phyloP scores from a whole-genome alignment of 2,329 filamentous ascomycete genomes.

The Fusarium sp. region DNA sequence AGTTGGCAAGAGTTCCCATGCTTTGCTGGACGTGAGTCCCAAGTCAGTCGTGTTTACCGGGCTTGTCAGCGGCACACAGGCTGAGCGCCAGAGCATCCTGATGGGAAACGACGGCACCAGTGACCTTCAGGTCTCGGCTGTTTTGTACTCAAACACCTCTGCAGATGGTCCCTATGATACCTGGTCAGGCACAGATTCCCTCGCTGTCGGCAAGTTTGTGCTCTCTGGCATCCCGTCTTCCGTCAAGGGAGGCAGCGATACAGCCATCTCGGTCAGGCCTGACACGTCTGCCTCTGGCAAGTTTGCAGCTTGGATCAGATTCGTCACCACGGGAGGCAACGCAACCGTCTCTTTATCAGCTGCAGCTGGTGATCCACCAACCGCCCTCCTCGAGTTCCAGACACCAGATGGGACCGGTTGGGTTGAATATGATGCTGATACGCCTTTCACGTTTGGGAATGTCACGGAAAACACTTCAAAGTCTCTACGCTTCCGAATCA shows the following conservation, averaged over 20 bases:
- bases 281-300: constrained; percentile 57
- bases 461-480: constrained; percentile 61
- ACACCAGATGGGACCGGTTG: constrained; percentile 59
- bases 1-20: constrained; percentile 55
- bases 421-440: constrained; percentile 55
- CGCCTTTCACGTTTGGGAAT: constrained; percentile 63
- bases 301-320: constrained; percentile 58
- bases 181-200: constrained; percentile 49
- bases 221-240: constrained; percentile 57
- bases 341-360: constrained; percentile 59
- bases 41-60: constrained; percentile 59
- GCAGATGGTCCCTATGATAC: constrained; percentile 57
- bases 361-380: constrained; percentile 58
- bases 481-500: constrained; percentile 61
- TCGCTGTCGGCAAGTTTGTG: constrained; percentile 58
- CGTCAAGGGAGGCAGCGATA: constrained; percentile 52
- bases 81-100: constrained; percentile 55
- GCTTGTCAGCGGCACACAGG: constrained; percentile 55
- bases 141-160: constrained; percentile 55
- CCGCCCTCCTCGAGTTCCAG: constrained; percentile 64
- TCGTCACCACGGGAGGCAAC: constrained; percentile 60
- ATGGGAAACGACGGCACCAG: constrained; percentile 61
- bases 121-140: constrained; percentile 53
- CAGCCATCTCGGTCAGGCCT: constrained; percentile 57
- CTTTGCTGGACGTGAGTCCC: constrained; percentile 59